Evolutionary conservation across 441 rosid species (phyloP).

Genomic region (Pelargonium exstipulatum): DNA sequence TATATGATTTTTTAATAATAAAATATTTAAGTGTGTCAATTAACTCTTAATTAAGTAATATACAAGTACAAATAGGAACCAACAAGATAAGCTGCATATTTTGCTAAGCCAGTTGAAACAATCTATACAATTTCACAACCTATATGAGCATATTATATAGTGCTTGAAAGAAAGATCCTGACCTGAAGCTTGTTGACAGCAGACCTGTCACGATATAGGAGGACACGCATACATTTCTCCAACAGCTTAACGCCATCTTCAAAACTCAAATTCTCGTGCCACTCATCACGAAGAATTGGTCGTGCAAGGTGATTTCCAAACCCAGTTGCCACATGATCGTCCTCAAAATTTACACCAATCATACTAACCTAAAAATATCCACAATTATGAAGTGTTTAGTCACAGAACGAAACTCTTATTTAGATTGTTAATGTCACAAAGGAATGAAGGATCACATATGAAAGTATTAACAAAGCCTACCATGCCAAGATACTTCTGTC

Average conservation of each 20-base stretch:
- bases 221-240: conserved; percentile 98
- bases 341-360: conserved; percentile 93
- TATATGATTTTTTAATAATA: not conserved
- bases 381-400: conserved; percentile 8
- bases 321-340: conserved; percentile 89
- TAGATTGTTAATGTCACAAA: not conserved
- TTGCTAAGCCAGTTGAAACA: not conserved
- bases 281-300: conserved; percentile 92
- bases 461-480: conserved; percentile 32
- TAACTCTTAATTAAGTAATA: not conserved
- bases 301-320: conserved; percentile 95
- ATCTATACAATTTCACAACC: conserved; percentile 1
- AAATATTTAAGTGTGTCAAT: not conserved
- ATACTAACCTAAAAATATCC: conserved; percentile 54
- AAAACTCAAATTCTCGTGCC: conserved; percentile 82
- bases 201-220: conserved; percentile 88
- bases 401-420: not conserved
- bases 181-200: conserved; percentile 98
- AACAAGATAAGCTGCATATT: not conserved
- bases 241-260: conserved; percentile 89
- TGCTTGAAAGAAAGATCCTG: conserved; percentile 20
- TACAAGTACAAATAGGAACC: not conserved
- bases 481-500: conserved; percentile 89
- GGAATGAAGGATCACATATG: not conserved
- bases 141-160: too few relatives aligned